Conservation (phyloP, 306 rosid genomes). For the Leucaena leucocephala region DNA sequence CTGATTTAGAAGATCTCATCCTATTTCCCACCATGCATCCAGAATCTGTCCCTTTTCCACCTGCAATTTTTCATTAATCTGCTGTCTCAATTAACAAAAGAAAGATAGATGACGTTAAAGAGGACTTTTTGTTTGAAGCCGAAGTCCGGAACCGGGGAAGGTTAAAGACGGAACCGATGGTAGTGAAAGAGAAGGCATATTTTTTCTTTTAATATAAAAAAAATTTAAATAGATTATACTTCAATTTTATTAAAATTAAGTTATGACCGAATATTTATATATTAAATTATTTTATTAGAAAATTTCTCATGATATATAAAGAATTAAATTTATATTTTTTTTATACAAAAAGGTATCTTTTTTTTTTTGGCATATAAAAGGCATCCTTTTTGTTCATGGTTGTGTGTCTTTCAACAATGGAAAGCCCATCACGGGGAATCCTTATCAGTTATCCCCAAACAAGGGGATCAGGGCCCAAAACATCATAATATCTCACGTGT, state of each 20-base stretch:
- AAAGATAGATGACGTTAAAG: slow-evolving; percentile 7
- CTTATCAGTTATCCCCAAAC: slow-evolving; percentile 48
- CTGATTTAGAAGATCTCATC: slow-evolving; percentile 38
- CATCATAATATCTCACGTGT: slow-evolving; percentile 25
- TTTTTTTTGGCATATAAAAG: too few species aligned
- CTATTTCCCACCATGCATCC: slow-evolving; percentile 32
- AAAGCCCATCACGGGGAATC: slow-evolving; percentile 48
- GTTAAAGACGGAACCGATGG: slow-evolving; percentile 43
- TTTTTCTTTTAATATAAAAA: too few species aligned
- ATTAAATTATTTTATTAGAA: too few species aligned
- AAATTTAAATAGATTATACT: too few species aligned
- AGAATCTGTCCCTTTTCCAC: slow-evolving; percentile 43
- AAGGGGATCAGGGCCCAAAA: slow-evolving; percentile 3
- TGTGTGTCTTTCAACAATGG: not conserved
- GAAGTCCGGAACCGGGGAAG: slow-evolving; percentile 17
- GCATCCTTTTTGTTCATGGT: slow-evolving; percentile 34
- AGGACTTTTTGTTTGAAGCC: not conserved
- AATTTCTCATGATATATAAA: too few species aligned
- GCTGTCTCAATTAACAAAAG: not conserved
- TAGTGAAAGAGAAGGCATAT: slow-evolving; percentile 33
- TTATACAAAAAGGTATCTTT: too few species aligned
- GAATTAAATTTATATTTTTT: too few species aligned
- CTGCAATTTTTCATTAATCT: not conserved
- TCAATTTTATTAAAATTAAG: too few species aligned
- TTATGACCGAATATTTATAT: too few species aligned